phyloP scores from a whole-genome alignment of 2,329 filamentous ascomycete species.

The Epichloe festucae region DNA sequence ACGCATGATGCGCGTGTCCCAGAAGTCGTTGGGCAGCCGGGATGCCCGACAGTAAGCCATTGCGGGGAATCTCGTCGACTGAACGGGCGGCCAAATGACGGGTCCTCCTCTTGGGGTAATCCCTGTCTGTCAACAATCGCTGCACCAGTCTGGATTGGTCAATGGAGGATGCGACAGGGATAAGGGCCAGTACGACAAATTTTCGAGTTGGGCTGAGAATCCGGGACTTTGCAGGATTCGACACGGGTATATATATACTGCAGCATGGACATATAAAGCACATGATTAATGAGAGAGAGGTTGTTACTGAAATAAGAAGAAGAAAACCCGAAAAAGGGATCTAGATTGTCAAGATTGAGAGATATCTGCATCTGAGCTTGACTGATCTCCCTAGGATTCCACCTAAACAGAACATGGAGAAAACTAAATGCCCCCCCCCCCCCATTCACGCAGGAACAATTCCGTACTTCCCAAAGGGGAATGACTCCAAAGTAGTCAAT shows the following conservation, averaged over 20 bases:
- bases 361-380: too few relatives aligned
- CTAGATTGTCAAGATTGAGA: too few relatives aligned
- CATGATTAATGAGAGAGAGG: too few relatives aligned
- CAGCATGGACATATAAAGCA: background rate
- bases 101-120: background rate
- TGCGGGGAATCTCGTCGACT: background rate
- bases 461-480: conserved; percentile 47
- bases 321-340: too few relatives aligned
- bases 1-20: too few relatives aligned
- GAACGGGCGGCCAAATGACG: background rate
- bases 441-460: conserved; percentile 28
- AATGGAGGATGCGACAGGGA: background rate
- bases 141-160: background rate
- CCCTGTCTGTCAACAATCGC: background rate
- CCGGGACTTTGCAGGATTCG: too few relatives aligned
- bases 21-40: background rate
- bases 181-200: background rate
- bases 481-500: conserved; percentile 34
- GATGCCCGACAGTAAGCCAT: background rate
- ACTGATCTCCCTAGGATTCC: too few relatives aligned
- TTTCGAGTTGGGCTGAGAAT: background rate
- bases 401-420: background rate
- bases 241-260: background rate
- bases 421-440: background rate
- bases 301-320: too few relatives aligned